phyloP scores from a whole-genome alignment of 306 rosid species.

The Ammopiptanthus mongolicus region DNA sequence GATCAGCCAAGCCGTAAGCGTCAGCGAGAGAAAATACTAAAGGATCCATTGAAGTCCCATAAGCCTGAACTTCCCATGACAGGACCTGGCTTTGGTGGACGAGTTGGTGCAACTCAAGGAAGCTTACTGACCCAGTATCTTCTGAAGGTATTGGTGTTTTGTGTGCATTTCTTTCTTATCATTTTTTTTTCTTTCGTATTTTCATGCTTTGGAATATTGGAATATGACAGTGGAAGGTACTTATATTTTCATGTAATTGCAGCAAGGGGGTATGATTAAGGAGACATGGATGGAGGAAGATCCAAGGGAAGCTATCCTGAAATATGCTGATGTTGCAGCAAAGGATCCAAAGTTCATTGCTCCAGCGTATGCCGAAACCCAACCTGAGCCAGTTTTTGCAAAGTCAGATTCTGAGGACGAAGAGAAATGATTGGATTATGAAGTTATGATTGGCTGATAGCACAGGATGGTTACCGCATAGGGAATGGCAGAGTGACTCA shows the following conservation, averaged over 20 bases:
- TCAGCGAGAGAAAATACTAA: constrained; percentile 71
- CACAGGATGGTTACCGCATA: background rate
- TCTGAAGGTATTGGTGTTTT: constrained; percentile 50
- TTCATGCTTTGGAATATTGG: background rate
- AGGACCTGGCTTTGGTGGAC: constrained; percentile 97
- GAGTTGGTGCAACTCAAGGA: constrained; percentile 87
- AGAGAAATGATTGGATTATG: constrained; percentile 49
- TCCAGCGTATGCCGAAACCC: constrained; percentile 94
- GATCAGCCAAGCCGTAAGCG: constrained; percentile 95
- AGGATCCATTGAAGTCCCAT: constrained; percentile 92
- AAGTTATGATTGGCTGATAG: background rate
- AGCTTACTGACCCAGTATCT: constrained; percentile 96
- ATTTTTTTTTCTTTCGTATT: background rate
- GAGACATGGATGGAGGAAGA: constrained; percentile 99
- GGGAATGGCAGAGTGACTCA: background rate
- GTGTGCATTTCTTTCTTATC: background rate
- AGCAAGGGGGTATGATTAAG: constrained; percentile 96
- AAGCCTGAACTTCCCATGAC: constrained; percentile 94
- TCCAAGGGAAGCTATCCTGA: constrained; percentile 95
- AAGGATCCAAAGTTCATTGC: constrained; percentile 89
- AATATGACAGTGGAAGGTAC: constrained; percentile 13
- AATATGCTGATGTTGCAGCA: constrained; percentile 84
- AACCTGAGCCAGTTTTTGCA: constrained; percentile 80
- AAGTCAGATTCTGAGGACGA: constrained; percentile 95
- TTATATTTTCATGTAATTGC: constrained; percentile 31